Base-by-base conservation (phyloP, 805 yeast species). In the Priceomyces castillae region DNA sequence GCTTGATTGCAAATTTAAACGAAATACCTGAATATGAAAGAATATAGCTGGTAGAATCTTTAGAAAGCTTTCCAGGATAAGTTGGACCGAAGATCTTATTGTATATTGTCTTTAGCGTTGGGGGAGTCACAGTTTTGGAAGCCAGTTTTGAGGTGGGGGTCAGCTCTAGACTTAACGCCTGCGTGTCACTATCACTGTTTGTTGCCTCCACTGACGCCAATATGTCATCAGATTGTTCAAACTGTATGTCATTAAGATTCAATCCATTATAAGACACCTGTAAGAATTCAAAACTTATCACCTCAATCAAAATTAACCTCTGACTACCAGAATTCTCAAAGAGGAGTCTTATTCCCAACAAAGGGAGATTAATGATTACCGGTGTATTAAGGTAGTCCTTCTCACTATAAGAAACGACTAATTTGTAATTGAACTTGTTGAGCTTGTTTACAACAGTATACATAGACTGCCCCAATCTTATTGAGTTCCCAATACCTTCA, bases 61-160 rank as follows among this genome's bases (percentile, higher is more conserved):
- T 42, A 36, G 64, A 57, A 7, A 67, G 50, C 20, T 52, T 57
- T 0, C 85, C 86, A 1, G 83, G 81, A 46, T 75, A 78, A 0
- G 86, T 80, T 1, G 85, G 85, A 0, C 86, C 86, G 54, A 81
- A 77, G 2, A 73, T 64, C 53, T 72, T 75, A 51, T 80, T 78
- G 57, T 81, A 81, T 2, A 80, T 65, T 14, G 65, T 59, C 37
- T 71, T 73, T 48, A 78, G 64, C 1, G 63, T 37, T 18, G 45
- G 47, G 25, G 30, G 46, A 34, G 16, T 35, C 2, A 37, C 44
- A 7, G 36, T 25, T 25, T 18, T 35, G 12, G 11, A 10, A 16
- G 30, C 34, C 17, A 9, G n/a, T 12, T 30, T 30, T 5, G 38
- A 14, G 3, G 1, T 19, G n/a, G 19, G 26, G 15, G 25, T 28